phyloP scores from a whole-genome alignment of 306 rosid genomes.

The Boehmeria nivea region DNA sequence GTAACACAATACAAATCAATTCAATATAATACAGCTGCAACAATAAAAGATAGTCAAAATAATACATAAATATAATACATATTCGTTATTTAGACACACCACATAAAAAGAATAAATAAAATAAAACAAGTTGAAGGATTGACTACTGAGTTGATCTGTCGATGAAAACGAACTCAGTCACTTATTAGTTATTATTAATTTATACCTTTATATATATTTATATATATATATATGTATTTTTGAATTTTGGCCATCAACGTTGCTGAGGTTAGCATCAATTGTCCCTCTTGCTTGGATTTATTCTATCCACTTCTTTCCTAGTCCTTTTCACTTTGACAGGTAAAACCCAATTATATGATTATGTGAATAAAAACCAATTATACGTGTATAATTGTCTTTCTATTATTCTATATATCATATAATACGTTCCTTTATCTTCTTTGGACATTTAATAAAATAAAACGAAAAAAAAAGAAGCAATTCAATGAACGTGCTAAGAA shows the following conservation, averaged over 20 bases:
- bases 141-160: too few relatives aligned
- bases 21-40: too few relatives aligned
- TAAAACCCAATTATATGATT: not conserved
- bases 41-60: too few relatives aligned
- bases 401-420: not conserved
- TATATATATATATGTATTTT: too few relatives aligned
- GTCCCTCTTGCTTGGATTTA: not conserved
- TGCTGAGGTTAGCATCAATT: conserved; percentile 10
- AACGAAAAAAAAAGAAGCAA: not conserved
- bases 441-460: not conserved
- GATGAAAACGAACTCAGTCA: too few relatives aligned
- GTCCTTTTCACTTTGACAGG: conserved; percentile 6
- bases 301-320: not conserved
- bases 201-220: too few relatives aligned
- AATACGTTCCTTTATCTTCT: too few relatives aligned
- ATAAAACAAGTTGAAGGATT: too few relatives aligned
- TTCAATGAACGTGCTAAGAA: not conserved
- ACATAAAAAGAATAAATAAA: too few relatives aligned
- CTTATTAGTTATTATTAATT: not conserved
- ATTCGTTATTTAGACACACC: too few relatives aligned
- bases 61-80: too few relatives aligned
- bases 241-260: not conserved
- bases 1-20: too few relatives aligned
- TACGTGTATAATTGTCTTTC: not conserved
- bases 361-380: not conserved